Evolutionary conservation across 1,284 basidiomycete species (phyloP).

Genomic region (Ceratobasidium sp.): DNA sequence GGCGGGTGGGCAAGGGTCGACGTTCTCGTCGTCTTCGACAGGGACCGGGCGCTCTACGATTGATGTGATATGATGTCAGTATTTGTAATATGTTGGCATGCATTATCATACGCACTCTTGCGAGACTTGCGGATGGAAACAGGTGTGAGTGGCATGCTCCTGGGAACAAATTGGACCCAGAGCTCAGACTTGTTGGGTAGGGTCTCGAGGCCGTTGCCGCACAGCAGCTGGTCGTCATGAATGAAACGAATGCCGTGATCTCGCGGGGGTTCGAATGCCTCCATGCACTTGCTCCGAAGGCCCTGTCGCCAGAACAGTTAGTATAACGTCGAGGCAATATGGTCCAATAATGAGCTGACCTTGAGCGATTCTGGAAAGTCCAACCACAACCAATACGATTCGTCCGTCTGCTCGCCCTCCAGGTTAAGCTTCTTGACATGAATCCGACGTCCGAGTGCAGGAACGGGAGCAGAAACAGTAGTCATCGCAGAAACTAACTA

Average conservation of each 20-base stretch:
- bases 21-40: slow-evolving; percentile 33
- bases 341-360: slow-evolving; percentile 1
- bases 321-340: background rate
- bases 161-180: slow-evolving; percentile 41
- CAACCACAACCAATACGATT: slow-evolving; percentile 41
- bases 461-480: slow-evolving; percentile 33
- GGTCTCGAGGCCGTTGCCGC: slow-evolving; percentile 27
- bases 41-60: slow-evolving; percentile 23
- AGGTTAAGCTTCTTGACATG: slow-evolving; percentile 32
- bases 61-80: slow-evolving; percentile 19
- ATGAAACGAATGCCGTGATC: slow-evolving; percentile 32
- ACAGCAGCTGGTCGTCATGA: slow-evolving; percentile 26
- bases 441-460: slow-evolving; percentile 38
- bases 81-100: slow-evolving; percentile 3
- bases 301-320: slow-evolving; percentile 10
- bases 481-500: slow-evolving; percentile 19
- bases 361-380: slow-evolving; percentile 34
- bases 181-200: slow-evolving; percentile 36
- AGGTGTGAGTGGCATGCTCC: slow-evolving; percentile 32
- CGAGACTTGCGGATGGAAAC: slow-evolving; percentile 33
- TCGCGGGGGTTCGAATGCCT: slow-evolving; percentile 32
- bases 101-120: slow-evolving; percentile 24
- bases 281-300: slow-evolving; percentile 33
- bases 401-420: slow-evolving; percentile 37
- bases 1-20: slow-evolving; percentile 31